Percentiles rank a stretch among this genome's conserved stretches.
Evolutionary conservation across 2,329 filamentous ascomycete genomes (phyloP).

Genomic region (Colletotrichum truncatum): DNA sequence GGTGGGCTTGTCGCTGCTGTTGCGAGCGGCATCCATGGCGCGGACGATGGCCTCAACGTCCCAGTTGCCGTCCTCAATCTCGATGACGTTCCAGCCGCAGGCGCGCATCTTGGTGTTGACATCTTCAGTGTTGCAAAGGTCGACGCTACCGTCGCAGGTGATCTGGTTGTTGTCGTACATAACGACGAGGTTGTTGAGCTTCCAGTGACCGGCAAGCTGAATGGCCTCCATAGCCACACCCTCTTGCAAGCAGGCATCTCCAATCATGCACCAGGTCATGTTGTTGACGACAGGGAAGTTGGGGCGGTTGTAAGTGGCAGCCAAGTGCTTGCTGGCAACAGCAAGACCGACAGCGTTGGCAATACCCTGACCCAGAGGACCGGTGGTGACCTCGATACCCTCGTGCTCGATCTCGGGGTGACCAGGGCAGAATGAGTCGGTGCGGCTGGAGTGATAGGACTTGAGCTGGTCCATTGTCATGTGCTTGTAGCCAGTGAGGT

Average conservation of each 20-base stretch:
- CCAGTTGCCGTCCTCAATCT: slow-evolving; percentile 61
- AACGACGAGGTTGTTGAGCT: slow-evolving; percentile 63
- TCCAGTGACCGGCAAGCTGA: slow-evolving; percentile 63
- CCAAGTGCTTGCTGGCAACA: slow-evolving; percentile 65
- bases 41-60: slow-evolving; percentile 55
- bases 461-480: slow-evolving; percentile 68
- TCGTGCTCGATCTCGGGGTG: slow-evolving; percentile 67
- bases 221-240: slow-evolving; percentile 67
- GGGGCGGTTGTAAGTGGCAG: slow-evolving; percentile 61
- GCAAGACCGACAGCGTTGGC: slow-evolving; percentile 68
- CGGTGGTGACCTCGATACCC: slow-evolving; percentile 68
- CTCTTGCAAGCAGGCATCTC: slow-evolving; percentile 67
- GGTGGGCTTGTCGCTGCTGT: slow-evolving; percentile 56
- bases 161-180: slow-evolving; percentile 71
- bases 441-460: slow-evolving; percentile 55
- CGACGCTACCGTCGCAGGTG: slow-evolving; percentile 66
- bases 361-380: slow-evolving; percentile 67
- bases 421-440: slow-evolving; percentile 61
- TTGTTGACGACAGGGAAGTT: slow-evolving; percentile 58
- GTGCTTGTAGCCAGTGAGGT: slow-evolving; percentile 61
- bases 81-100: slow-evolving; percentile 64
- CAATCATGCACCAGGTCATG: slow-evolving; percentile 65
- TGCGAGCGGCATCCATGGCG: slow-evolving; percentile 55
- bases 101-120: slow-evolving; percentile 67
- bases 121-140: slow-evolving; percentile 62